phyloP scores from a whole-genome alignment of 2,329 filamentous ascomycete species.

The Penicillium carneum region DNA sequence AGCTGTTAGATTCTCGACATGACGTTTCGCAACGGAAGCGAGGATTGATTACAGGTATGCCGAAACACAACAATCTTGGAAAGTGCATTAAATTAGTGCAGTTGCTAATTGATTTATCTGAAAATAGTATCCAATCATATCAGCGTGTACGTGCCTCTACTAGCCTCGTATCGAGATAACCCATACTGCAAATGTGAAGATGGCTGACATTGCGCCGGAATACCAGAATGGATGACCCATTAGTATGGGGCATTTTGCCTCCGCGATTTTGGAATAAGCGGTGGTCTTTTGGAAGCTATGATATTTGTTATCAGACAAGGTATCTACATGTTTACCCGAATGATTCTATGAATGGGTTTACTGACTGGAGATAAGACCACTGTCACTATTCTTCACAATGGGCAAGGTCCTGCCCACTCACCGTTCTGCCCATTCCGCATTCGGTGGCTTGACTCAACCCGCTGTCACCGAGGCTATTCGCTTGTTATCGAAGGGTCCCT shows the following conservation, averaged over 20 bases:
- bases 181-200: conserved; percentile 25
- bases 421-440: conserved; percentile 75
- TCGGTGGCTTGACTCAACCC: conserved; percentile 88
- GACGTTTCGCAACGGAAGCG: conserved; percentile 71
- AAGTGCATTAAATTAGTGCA: not conserved
- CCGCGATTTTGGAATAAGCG: conserved; percentile 76
- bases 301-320: conserved; percentile 92
- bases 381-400: conserved; percentile 81
- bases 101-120: conserved; percentile 12
- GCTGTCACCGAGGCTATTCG: conserved; percentile 86
- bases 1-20: conserved; percentile 75
- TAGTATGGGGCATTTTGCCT: conserved; percentile 91
- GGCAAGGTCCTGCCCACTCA: conserved; percentile 93
- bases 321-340: conserved; percentile 50
- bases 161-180: conserved; percentile 29
- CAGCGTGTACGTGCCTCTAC: conserved; percentile 74
- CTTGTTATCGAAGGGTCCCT: conserved; percentile 74
- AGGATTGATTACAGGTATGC: conserved; percentile 80
- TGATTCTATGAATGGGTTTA: not conserved
- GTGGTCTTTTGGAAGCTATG: conserved; percentile 90
- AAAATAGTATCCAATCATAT: conserved; percentile 83
- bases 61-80: not conserved
- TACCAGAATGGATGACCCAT: conserved; percentile 84
- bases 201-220: conserved; percentile 40
- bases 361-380: conserved; percentile 51